Evolutionary conservation across 768 basidiomycete species (phyloP).

Genomic region (Termitomyces sp.): DNA sequence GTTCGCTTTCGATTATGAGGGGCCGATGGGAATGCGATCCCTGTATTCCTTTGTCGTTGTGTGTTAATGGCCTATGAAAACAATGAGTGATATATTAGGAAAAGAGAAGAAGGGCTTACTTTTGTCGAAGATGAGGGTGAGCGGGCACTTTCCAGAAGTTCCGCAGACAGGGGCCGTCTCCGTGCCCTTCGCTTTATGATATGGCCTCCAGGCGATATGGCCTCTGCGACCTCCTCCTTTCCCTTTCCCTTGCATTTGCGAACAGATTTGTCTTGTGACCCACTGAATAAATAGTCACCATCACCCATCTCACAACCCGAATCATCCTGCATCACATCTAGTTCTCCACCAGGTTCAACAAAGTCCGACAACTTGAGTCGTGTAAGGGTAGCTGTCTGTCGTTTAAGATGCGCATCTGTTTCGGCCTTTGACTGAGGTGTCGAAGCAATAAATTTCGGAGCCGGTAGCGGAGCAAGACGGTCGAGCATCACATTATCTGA

Average conservation of each 20-base stretch:
- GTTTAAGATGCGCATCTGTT: slow-evolving; percentile 40
- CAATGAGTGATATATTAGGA: neutral
- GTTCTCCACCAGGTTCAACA: slow-evolving; percentile 39
- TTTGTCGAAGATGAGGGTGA: slow-evolving; percentile 37
- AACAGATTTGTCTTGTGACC: slow-evolving; percentile 18
- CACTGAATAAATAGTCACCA: slow-evolving; percentile 30
- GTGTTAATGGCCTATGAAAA: neutral
- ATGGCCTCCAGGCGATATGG: slow-evolving; percentile 73
- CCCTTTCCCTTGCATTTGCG: slow-evolving; percentile 37
- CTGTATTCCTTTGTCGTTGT: slow-evolving; percentile 7
- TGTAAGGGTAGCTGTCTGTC: slow-evolving; percentile 62
- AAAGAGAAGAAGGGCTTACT: slow-evolving; percentile 22
- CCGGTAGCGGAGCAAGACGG: slow-evolving; percentile 48
- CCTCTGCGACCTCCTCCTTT: slow-evolving; percentile 57
- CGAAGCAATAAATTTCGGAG: slow-evolving; percentile 40
- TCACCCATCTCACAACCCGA: slow-evolving; percentile 48
- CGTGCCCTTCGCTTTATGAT: slow-evolving; percentile 71
- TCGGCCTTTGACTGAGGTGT: slow-evolving; percentile 53
- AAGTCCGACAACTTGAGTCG: slow-evolving; percentile 55
- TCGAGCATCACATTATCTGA: slow-evolving; percentile 39
- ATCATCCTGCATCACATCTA: slow-evolving; percentile 35
- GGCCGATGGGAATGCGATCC: slow-evolving; percentile 36
- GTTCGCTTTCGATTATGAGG: slow-evolving; percentile 32
- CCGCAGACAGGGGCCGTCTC: slow-evolving; percentile 64
- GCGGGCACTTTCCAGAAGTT: slow-evolving; percentile 49